These are phyloP conservation scores for Escallonia herrerae DNA, from an alignment of 129 eudicot species.

Conservation along the genomic window DNA sequence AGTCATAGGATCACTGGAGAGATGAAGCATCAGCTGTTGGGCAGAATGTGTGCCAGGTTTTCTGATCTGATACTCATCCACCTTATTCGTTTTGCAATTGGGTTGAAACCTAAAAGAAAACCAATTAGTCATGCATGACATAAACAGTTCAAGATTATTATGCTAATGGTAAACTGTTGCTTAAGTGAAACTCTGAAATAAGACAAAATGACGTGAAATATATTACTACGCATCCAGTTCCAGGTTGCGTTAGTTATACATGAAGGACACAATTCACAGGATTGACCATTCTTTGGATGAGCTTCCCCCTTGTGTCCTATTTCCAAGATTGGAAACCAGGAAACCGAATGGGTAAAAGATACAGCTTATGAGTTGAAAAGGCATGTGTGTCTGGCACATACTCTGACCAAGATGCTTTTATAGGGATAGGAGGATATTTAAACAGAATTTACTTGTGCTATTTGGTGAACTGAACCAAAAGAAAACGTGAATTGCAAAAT, in stretches of 20 bases:
- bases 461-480: background rate
- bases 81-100: conserved; percentile 66
- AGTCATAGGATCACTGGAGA: conserved; percentile 44
- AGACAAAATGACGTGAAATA: background rate
- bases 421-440: background rate
- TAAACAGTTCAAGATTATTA: background rate
- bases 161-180: background rate
- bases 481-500: background rate
- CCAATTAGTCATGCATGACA: conserved; percentile 9
- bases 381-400: background rate
- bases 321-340: conserved; percentile 4
- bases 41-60: conserved; percentile 32
- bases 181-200: background rate
- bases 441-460: background rate
- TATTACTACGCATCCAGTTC: background rate
- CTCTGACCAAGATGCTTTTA: background rate
- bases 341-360: background rate
- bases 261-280: background rate
- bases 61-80: conserved; percentile 37
- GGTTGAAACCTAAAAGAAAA: conserved; percentile 57
- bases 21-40: conserved; percentile 35
- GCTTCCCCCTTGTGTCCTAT: background rate
- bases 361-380: background rate
- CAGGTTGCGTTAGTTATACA: background rate
- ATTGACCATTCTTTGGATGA: background rate